Evolutionary conservation across 1,139 yeast genomes (phyloP).

Genomic region (Dujonia santamariae): DNA sequence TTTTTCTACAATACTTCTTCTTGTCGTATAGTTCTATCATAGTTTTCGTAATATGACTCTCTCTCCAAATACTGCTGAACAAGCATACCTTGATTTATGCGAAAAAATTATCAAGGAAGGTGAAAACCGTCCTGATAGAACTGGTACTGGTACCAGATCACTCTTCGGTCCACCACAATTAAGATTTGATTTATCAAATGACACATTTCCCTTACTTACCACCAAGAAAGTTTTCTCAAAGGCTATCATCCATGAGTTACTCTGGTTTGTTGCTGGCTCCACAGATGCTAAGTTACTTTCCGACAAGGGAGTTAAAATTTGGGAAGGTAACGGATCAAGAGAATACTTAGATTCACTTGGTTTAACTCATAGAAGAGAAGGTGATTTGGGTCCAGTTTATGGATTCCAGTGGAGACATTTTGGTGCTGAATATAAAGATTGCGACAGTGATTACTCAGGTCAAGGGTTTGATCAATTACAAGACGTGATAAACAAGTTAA

Average conservation of each 20-base stretch:
- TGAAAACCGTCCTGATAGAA: slow-evolving; percentile 88
- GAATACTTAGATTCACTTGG: slow-evolving; percentile 86
- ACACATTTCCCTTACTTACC: slow-evolving; percentile 80
- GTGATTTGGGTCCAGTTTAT: slow-evolving; percentile 96
- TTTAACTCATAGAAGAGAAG: slow-evolving; percentile 74
- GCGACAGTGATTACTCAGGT: slow-evolving; percentile 83
- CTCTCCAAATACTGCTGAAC: slow-evolving; percentile 55
- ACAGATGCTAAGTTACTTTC: slow-evolving; percentile 81
- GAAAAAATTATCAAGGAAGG: slow-evolving; percentile 74
- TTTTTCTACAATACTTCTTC: not conserved
- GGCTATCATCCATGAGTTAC: slow-evolving; percentile 82
- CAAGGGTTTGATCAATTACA: slow-evolving; percentile 89
- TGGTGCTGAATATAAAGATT: slow-evolving; percentile 85
- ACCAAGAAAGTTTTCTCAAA: slow-evolving; percentile 90
- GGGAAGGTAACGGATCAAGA: slow-evolving; percentile 99
- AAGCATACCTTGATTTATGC: slow-evolving; percentile 83
- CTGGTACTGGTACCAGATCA: slow-evolving; percentile 94
- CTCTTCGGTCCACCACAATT: slow-evolving; percentile 95
- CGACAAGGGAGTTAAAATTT: slow-evolving; percentile 84
- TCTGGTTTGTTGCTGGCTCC: slow-evolving; percentile 90
- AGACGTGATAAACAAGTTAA: slow-evolving; percentile 74
- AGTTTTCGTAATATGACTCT: slow-evolving; percentile 21
- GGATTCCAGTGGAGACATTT: slow-evolving; percentile 99
- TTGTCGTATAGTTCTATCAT: not conserved
- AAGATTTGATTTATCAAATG: slow-evolving; percentile 72